Conservation (phyloP, 768 basidiomycete genomes). For the Trametes cubensis region DNA sequence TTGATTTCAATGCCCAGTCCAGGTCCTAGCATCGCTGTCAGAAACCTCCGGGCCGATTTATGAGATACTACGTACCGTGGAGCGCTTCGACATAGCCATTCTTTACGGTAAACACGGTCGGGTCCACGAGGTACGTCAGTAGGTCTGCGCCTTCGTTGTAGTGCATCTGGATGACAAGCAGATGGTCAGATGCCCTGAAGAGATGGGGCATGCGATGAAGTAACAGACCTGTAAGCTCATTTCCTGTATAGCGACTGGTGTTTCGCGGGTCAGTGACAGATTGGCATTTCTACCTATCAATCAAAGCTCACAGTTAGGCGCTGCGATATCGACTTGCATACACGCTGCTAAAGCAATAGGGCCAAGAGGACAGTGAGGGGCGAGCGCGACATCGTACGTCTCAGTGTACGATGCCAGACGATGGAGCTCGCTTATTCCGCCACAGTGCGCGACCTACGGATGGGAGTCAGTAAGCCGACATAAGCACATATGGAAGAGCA, state of each 20-base stretch:
- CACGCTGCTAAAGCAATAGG: slow-evolving; percentile 74
- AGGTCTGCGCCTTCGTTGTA: slow-evolving; percentile 67
- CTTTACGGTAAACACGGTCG: slow-evolving; percentile 54
- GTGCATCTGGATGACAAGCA: slow-evolving; percentile 51
- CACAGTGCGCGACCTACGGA: slow-evolving; percentile 55
- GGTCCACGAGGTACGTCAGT: slow-evolving; percentile 57
- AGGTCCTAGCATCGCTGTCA: slow-evolving; percentile 39
- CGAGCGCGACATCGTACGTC: slow-evolving; percentile 71
- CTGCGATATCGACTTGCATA: slow-evolving; percentile 60
- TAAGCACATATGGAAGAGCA: background rate
- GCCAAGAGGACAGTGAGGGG: slow-evolving; percentile 73
- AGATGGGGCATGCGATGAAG: background rate
- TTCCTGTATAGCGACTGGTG: slow-evolving; percentile 60
- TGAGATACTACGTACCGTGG: slow-evolving; percentile 33
- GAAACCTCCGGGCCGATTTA: background rate
- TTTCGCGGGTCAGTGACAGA: background rate
- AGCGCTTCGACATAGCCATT: slow-evolving; percentile 54
- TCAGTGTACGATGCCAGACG: slow-evolving; percentile 62
- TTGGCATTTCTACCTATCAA: background rate
- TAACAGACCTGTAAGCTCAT: slow-evolving; percentile 56
- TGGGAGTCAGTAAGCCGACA: no score
- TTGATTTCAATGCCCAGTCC: slow-evolving; percentile 67
- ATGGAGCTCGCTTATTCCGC: slow-evolving; percentile 61
- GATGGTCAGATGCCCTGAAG: background rate
- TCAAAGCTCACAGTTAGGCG: slow-evolving; percentile 56